Evolutionary conservation across 2,329 filamentous ascomycete species (phyloP).

Genomic region (Colletotrichum sp.): DNA sequence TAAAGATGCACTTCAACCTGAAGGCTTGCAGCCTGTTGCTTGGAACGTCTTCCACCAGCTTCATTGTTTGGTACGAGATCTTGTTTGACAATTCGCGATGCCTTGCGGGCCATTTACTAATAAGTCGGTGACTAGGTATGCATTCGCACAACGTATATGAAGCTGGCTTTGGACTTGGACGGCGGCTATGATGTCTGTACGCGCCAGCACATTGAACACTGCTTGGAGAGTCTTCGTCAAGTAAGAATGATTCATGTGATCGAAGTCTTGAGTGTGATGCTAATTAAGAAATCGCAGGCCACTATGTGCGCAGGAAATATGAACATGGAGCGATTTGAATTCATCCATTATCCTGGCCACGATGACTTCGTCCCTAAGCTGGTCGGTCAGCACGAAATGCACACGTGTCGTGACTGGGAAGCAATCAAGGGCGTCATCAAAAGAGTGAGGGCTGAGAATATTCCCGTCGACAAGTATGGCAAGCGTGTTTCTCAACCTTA

Average conservation of each 20-base stretch:
- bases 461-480: background rate
- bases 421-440: background rate
- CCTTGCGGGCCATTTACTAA: background rate
- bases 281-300: background rate
- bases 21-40: background rate
- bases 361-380: background rate
- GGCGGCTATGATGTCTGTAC: background rate
- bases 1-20: background rate
- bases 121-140: background rate
- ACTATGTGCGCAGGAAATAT: background rate
- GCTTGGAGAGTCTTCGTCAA: background rate
- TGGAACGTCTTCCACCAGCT: background rate
- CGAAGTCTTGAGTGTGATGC: background rate
- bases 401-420: background rate
- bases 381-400: background rate
- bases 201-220: background rate
- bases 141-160: background rate
- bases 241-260: background rate
- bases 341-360: background rate
- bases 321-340: background rate
- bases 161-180: background rate
- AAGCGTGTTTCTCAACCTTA: background rate
- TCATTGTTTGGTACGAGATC: background rate
- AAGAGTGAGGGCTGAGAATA: background rate
- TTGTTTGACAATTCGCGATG: background rate